Conservation (phyloP, 805 yeast genomes). For the Candida silvicultrix region DNA sequence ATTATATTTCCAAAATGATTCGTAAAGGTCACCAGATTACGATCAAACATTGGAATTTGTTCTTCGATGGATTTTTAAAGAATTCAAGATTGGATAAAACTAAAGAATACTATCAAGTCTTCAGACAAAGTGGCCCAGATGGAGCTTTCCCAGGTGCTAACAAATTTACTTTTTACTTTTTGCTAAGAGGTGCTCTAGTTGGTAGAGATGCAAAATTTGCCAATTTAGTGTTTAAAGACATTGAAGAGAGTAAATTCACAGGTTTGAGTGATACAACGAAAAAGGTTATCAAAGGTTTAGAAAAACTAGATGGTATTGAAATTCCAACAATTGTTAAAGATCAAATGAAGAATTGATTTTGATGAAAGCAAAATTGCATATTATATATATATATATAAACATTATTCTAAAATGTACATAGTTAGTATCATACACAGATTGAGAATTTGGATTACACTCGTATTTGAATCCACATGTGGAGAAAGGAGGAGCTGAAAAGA, state of each 20-base stretch:
- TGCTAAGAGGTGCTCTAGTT: slow-evolving; percentile 12
- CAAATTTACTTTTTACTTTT: slow-evolving; percentile 14
- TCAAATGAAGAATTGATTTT: neutral
- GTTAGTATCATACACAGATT: no score
- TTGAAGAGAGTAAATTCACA: slow-evolving; percentile 3
- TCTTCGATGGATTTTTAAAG: slow-evolving; percentile 19
- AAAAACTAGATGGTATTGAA: slow-evolving; percentile 3
- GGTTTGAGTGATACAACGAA: slow-evolving; percentile 4
- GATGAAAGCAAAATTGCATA: no score
- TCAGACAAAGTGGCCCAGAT: slow-evolving; percentile 3
- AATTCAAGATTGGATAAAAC: slow-evolving; percentile 8
- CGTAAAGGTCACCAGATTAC: slow-evolving; percentile 12
- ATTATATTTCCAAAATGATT: slow-evolving; percentile 26
- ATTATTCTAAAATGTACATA: no score
- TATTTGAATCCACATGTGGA: no score
- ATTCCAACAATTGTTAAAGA: slow-evolving; percentile 10
- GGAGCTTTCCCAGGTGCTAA: slow-evolving; percentile 3
- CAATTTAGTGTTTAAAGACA: slow-evolving; percentile 7
- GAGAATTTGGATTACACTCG: no score
- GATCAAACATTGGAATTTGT: slow-evolving; percentile 17
- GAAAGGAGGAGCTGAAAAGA: no score
- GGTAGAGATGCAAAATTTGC: slow-evolving; percentile 16
- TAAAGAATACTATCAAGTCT: slow-evolving; percentile 10
- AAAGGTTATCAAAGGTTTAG: slow-evolving; percentile 6
- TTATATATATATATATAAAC: no score